Evolutionary conservation across 495 filamentous ascomycete species (phyloP).

Genomic region (Rhizodiscina lignyota): DNA sequence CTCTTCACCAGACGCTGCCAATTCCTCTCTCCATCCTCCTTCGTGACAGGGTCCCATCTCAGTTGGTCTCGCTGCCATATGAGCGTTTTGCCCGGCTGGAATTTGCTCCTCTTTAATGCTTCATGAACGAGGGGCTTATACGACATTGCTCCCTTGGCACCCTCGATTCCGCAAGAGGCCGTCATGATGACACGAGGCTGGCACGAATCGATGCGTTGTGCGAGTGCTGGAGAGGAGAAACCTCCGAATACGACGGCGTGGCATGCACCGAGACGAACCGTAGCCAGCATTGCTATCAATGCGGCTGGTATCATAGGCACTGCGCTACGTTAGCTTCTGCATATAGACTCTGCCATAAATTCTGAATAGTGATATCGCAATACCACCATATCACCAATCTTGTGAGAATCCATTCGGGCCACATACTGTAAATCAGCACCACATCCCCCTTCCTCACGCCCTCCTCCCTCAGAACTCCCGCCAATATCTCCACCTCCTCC

Average conservation of each 20-base stretch:
- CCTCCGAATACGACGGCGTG: constrained; percentile 90
- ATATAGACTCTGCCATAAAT: too few species aligned
- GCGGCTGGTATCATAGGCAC: constrained; percentile 95
- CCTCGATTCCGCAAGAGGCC: constrained; percentile 85
- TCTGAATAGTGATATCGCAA: too few species aligned
- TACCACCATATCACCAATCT: constrained; percentile 1
- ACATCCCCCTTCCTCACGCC: constrained; percentile 77
- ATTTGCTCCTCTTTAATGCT: constrained; percentile 17
- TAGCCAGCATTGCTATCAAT: constrained; percentile 67
- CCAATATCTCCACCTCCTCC: constrained; percentile 68
- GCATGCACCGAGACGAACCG: constrained; percentile 67
- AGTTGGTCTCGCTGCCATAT: constrained; percentile 69
- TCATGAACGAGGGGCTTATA: constrained; percentile 53
- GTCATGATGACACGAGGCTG: constrained; percentile 64
- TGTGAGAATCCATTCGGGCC: neutral
- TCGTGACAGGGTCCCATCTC: constrained; percentile 50
- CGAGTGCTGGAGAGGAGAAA: constrained; percentile 64
- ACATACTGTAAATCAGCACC: constrained; percentile 80
- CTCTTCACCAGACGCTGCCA: constrained; percentile 65
- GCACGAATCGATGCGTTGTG: constrained; percentile 76
- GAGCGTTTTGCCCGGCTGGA: constrained; percentile 34
- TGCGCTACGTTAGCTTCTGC: constrained; percentile 18
- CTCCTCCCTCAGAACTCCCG: constrained; percentile 67
- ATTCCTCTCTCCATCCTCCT: constrained; percentile 48
- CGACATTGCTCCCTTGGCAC: constrained; percentile 51